Evolutionary conservation across 352 stramenopile genomes (phyloP), one percentile per base, ranked within the genome.

Genomic region (Phytophthora fragariae): DNA sequence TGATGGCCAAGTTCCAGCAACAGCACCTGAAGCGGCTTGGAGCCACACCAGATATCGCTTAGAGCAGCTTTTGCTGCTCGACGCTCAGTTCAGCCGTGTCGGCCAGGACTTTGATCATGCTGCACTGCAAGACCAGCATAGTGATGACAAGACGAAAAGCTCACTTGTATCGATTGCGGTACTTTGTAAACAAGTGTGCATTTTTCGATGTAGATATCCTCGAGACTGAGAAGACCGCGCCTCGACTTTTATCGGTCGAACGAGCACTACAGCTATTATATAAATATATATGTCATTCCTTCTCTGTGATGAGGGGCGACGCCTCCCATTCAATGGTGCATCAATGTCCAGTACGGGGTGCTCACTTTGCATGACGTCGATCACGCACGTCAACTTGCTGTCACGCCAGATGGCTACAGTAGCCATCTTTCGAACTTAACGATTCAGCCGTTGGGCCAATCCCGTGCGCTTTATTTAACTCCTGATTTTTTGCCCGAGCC

Each of bases 1-100:
- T 82, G 62, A 80, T 86, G 70, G 33, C 72, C 49, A 77, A 77
- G 65, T 77, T 84, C 56, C 74, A 65, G 33, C 63, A 75, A 62
- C 65, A 76, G 31, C 54, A 78, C 37, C 44, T 72, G 50, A 72
- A 65, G 62, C 39, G 46, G 41, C 66, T 75, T 15, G 57, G 27
- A 49, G 67, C 46, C 19, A 64, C 47, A 9, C 66, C 65, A 15
- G 72, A 78, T 24, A 57, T 78, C n/a, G 61, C 68, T 11, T 77
- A 76, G 55, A 65, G 33, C 21, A 24, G 53, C 2, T 29, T 29
- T 15, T 39, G 21, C 27, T 21, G n/a, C 50, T 52, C 50, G 49
- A 1, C 14, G 31, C 19, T 24, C 41, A 50, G 21, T 54, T 63
- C 35, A 57, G 46, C 46, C 10, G 24, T 2, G 5, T 29, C 31